Conservation (phyloP, 306 rosid species). For the Bauhinia variegata region DNA sequence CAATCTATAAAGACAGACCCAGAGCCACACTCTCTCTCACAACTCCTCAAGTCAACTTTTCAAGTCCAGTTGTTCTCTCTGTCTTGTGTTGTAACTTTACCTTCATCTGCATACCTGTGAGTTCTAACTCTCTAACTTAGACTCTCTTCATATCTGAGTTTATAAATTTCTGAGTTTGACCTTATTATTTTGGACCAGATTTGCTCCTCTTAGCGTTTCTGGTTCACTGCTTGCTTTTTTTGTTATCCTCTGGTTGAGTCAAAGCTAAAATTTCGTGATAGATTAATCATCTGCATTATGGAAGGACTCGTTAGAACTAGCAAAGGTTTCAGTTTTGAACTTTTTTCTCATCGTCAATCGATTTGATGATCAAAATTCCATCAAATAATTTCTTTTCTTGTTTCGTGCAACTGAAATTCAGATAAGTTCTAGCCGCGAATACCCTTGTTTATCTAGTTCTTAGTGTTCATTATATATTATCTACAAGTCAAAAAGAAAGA, state of each 20-base stretch:
- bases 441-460: conserved; percentile 12
- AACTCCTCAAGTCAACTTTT: neutral
- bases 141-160: too few species aligned
- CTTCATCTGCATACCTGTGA: too few species aligned
- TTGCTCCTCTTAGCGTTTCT: too few species aligned
- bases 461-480: neutral
- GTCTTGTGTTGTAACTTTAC: too few species aligned
- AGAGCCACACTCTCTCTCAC: neutral
- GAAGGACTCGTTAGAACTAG: neutral
- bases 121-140: neutral
- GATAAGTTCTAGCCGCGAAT: conserved; percentile 19
- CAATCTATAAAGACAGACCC: neutral
- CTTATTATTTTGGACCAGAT: too few species aligned
- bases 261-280: too few species aligned
- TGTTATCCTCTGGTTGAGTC: too few species aligned
- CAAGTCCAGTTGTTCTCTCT: neutral
- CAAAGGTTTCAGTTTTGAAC: neutral
- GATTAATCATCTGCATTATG: too few species aligned
- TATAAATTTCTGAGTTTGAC: too few species aligned
- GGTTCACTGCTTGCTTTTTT: too few species aligned
- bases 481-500: conserved; percentile 2
- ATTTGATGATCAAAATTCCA: conserved; percentile 1
- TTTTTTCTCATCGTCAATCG: neutral
- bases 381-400: neutral
- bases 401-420: conserved; percentile 1